Percentiles rank a stretch among this genome's conserved stretches.
Conservation (phyloP, 78 protist species). For the Speleostelium caveatum region DNA sequence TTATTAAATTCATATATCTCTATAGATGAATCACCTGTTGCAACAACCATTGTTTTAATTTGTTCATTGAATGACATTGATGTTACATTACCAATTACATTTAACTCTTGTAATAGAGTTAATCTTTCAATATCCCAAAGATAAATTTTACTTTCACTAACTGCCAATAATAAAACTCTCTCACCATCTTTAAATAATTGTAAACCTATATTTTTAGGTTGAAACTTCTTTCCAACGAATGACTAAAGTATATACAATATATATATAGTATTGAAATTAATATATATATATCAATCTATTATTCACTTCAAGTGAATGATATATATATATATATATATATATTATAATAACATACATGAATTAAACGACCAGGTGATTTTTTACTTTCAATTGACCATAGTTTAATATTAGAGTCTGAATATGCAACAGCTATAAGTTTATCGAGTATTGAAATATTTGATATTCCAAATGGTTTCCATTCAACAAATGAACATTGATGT, state of each 20-base stretch:
- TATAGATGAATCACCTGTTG: neutral
- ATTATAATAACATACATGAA: no score
- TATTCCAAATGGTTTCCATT: neutral
- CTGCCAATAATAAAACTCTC: neutral
- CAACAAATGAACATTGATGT: neutral
- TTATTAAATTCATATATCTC: no score
- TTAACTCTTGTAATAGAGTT: neutral
- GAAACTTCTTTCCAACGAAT: neutral
- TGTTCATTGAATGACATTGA: neutral
- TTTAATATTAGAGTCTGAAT: neutral
- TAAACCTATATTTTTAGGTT: neutral
- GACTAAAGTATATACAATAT: neutral
- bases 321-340: no score
- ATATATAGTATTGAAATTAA: no score
- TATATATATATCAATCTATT: no score
- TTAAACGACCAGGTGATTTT: no score
- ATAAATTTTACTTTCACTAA: neutral
- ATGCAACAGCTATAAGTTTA: neutral
- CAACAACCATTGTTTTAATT: neutral
- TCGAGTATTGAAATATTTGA: neutral
- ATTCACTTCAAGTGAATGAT: no score
- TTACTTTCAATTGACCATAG: neutral
- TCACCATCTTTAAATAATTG: neutral
- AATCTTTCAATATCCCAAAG: neutral
- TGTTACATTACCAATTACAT: neutral